Conservation (phyloP, 1,139 yeast species). For the Torulaspora globosa region DNA sequence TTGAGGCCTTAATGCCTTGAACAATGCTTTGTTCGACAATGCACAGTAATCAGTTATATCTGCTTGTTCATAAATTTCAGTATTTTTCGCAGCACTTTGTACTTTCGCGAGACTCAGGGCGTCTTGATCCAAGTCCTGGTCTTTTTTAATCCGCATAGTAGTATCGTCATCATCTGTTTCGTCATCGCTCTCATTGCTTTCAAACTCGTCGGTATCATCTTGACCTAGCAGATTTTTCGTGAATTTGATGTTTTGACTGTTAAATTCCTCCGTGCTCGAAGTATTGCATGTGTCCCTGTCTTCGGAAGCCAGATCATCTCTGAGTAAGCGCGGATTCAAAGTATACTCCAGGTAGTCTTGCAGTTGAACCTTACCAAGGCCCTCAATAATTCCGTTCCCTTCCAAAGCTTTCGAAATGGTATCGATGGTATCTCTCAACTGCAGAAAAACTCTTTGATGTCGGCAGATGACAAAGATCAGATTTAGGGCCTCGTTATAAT, state of each 20-base stretch:
- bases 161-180: slow-evolving; percentile 24
- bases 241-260: slow-evolving; percentile 6
- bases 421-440: slow-evolving; percentile 29
- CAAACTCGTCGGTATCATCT: slow-evolving; percentile 2
- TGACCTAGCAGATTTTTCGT: slow-evolving; percentile 2
- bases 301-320: slow-evolving; percentile 3
- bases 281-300: slow-evolving; percentile 1
- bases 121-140: slow-evolving; percentile 5
- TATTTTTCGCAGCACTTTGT: slow-evolving; percentile 16
- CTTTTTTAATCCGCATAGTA: not conserved
- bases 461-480: slow-evolving; percentile 51
- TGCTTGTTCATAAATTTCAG: slow-evolving; percentile 27
- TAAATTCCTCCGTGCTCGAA: slow-evolving; percentile 3
- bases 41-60: slow-evolving; percentile 16
- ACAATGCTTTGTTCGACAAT: slow-evolving; percentile 19
- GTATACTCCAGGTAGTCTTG: slow-evolving; percentile 11
- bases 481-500: slow-evolving; percentile 51
- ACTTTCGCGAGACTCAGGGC: slow-evolving; percentile 13
- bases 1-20: slow-evolving; percentile 33
- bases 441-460: slow-evolving; percentile 39
- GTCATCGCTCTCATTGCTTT: slow-evolving; percentile 3
- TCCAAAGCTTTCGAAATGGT: slow-evolving; percentile 24
- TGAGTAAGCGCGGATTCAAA: slow-evolving; percentile 8
- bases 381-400: slow-evolving; percentile 8
- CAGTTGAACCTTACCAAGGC: slow-evolving; percentile 8